Evolutionary conservation across 495 filamentous ascomycete genomes (phyloP).

Genomic region (Talaromyces thailandensis): DNA sequence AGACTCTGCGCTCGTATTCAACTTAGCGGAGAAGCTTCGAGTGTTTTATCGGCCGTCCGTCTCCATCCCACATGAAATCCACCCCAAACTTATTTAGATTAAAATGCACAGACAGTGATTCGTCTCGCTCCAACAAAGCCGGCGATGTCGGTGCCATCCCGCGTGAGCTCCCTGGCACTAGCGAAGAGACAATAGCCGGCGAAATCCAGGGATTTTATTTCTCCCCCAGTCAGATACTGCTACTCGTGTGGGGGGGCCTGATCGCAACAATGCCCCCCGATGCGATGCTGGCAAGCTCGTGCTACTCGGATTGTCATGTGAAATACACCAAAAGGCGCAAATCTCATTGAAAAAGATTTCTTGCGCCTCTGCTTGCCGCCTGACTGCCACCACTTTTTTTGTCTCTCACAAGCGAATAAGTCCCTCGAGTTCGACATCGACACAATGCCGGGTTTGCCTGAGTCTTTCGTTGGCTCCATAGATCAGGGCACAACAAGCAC

Average conservation of each 20-base stretch:
- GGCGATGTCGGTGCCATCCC: background rate
- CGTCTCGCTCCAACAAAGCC: background rate
- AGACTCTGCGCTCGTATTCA: background rate
- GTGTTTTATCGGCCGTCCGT: background rate
- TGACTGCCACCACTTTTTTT: background rate
- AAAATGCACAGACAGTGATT: background rate
- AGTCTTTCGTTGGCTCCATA: conserved; percentile 59
- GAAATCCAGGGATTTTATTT: background rate
- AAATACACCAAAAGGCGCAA: background rate
- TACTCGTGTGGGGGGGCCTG: background rate
- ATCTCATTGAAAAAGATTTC: background rate
- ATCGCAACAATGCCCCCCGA: background rate
- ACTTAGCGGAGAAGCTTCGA: background rate
- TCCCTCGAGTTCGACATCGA: conserved; percentile 2
- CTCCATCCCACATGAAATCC: background rate
- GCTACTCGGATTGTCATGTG: background rate
- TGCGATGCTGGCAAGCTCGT: background rate
- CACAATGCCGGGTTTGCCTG: conserved; percentile 4
- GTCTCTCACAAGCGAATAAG: conserved; percentile 16
- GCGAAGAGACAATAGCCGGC: background rate
- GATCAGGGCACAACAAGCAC: conserved; percentile 94
- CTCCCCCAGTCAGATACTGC: background rate
- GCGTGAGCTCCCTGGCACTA: background rate
- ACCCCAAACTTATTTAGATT: background rate
- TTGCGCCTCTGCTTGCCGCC: background rate